phyloP scores from a whole-genome alignment of 108 stramenopile species.

The Pseudonitzschia pungens region DNA sequence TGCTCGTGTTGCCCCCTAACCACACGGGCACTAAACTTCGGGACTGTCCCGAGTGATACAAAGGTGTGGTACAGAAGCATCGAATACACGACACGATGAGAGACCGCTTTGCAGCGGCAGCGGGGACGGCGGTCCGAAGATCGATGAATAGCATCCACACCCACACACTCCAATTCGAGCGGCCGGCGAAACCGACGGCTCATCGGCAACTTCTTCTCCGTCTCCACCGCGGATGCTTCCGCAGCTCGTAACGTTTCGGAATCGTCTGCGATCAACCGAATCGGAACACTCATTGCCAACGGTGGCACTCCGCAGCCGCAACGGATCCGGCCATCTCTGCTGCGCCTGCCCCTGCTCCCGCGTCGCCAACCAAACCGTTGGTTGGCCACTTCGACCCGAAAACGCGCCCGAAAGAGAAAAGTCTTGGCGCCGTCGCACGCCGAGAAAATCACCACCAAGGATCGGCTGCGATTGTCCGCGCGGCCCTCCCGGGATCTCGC shows the following conservation, averaged over 20 bases:
- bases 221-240: too few relatives aligned
- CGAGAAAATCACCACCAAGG: slow-evolving; percentile 1
- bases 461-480: slow-evolving; percentile 6
- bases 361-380: not conserved
- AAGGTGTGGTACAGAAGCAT: too few relatives aligned
- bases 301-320: too few relatives aligned
- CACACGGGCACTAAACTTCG: too few relatives aligned
- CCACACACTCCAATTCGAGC: not conserved
- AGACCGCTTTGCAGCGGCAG: not conserved
- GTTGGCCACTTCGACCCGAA: not conserved
- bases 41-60: too few relatives aligned
- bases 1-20: too few relatives aligned
- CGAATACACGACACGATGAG: not conserved
- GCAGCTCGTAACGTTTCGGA: too few relatives aligned
- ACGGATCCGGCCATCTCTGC: too few relatives aligned
- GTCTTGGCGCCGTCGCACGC: not conserved
- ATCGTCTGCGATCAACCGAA: not conserved
- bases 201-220: not conserved
- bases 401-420: not conserved
- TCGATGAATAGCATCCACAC: not conserved
- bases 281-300: too few relatives aligned
- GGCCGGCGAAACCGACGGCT: not conserved
- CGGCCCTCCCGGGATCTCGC: slow-evolving; percentile 7
- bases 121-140: not conserved
- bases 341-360: too few relatives aligned